These are phyloP conservation scores for Neolecta irregularis DNA, from an alignment of 1,139 yeast species.

Conservation along the genomic window DNA sequence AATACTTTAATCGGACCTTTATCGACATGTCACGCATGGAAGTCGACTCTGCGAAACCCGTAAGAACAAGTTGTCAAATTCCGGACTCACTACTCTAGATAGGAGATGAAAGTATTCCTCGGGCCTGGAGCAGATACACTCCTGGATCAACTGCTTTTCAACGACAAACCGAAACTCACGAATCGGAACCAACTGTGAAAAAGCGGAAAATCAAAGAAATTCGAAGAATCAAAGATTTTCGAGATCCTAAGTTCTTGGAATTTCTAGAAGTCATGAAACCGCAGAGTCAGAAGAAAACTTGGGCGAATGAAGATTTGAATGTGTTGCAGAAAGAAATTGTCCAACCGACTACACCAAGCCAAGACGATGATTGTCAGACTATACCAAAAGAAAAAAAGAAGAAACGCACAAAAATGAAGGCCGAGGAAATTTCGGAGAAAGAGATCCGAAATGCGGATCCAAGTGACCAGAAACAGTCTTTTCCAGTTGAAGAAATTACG, in stretches of 20 bases:
- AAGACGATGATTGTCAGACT: too few relatives aligned
- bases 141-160: background rate
- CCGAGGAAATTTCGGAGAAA: constrained; percentile 13
- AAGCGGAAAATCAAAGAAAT: constrained; percentile 19
- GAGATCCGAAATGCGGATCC: constrained; percentile 16
- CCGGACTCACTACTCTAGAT: too few relatives aligned
- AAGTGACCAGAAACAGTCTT: background rate
- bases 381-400: too few relatives aligned
- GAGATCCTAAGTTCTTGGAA: constrained; percentile 54
- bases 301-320: constrained; percentile 79
- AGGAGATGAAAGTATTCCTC: too few relatives aligned
- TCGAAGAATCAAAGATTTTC: constrained; percentile 8
- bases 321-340: too few relatives aligned
- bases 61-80: constrained; percentile 11
- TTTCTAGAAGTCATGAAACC: constrained; percentile 75
- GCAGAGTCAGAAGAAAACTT: constrained; percentile 43
- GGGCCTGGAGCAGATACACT: background rate
- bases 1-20: constrained; percentile 59
- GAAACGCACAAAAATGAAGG: too few relatives aligned
- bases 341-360: too few relatives aligned
- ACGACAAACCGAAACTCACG: constrained; percentile 19
- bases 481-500: constrained; percentile 7
- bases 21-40: constrained; percentile 68
- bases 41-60: constrained; percentile 66
- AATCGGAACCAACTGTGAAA: too few relatives aligned